These are phyloP conservation scores for Primulina eburnea DNA, from an alignment of 257 asterid genomes.

Conservation along the genomic window DNA sequence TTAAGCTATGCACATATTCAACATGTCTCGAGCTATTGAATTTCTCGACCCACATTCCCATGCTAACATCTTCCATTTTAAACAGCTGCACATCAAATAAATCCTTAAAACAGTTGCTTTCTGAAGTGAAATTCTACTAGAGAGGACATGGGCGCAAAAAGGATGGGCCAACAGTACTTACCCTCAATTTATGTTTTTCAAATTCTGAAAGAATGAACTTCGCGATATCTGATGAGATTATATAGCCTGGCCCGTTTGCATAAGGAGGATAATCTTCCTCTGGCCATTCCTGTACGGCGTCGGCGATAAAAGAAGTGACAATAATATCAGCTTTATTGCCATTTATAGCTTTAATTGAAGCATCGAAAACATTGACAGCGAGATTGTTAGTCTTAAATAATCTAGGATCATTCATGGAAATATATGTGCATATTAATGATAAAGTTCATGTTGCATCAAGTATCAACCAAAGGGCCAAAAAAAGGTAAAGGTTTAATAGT, in stretches of 20 bases:
- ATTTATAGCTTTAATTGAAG: not conserved
- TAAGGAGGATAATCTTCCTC: constrained; percentile 93
- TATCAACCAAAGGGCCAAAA: constrained; percentile 1
- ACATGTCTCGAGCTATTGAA: constrained; percentile 57
- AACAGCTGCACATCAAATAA: constrained; percentile 51
- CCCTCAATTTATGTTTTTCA: constrained; percentile 65
- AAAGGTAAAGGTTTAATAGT: constrained; percentile 6
- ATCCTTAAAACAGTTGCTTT: not conserved
- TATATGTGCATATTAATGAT: not conserved
- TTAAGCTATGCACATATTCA: constrained; percentile 80
- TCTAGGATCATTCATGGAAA: not conserved
- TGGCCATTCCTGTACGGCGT: constrained; percentile 84
- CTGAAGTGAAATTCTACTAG: not conserved
- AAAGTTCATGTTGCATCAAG: not conserved
- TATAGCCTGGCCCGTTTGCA: constrained; percentile 97
- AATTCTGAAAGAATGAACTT: constrained; percentile 61
- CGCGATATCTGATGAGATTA: constrained; percentile 80
- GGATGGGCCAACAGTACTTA: constrained; percentile 18
- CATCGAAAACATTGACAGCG: not conserved
- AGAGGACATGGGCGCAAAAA: not conserved
- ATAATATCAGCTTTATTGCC: not conserved
- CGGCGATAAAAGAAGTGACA: not conserved
- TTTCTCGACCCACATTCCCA: constrained; percentile 96
- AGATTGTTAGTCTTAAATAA: not conserved
- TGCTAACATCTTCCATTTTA: constrained; percentile 96